These are phyloP conservation scores for Nitzschia palea DNA, from an alignment of 108 stramenopile genomes.

Conservation along the genomic window DNA sequence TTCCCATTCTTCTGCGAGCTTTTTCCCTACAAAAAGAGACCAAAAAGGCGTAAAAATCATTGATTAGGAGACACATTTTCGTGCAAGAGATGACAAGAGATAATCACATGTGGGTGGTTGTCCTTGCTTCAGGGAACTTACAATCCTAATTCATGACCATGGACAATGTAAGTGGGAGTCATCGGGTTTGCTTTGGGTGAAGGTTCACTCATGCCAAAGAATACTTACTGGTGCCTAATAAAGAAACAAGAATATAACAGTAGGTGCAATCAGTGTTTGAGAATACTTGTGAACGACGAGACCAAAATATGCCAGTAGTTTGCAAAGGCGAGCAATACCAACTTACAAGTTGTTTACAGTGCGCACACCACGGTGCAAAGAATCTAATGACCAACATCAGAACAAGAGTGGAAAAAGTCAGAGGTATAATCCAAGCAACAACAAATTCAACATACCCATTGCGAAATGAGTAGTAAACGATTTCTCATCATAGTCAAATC, in stretches of 20 bases:
- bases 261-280: neutral
- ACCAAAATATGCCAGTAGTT: neutral
- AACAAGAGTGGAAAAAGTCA: neutral
- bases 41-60: neutral
- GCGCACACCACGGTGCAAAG: constrained; percentile 72
- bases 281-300: neutral
- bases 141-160: neutral
- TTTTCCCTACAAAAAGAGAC: constrained; percentile 51
- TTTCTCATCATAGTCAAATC: neutral
- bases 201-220: neutral
- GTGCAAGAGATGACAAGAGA: neutral
- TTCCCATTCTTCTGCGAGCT: constrained; percentile 61
- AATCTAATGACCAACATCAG: no score
- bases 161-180: neutral
- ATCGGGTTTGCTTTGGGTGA: neutral
- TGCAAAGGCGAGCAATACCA: neutral
- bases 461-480: neutral
- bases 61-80: neutral
- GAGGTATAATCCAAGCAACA: neutral
- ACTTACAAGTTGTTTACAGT: constrained; percentile 22
- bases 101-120: neutral
- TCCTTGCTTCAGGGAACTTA: neutral
- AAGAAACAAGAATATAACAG: neutral
- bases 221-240: neutral
- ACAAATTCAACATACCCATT: neutral